Percentiles rank a stretch among this genome's conserved stretches.
Evolutionary conservation across 2,329 filamentous ascomycete species (phyloP).

Genomic region (Ceratocystis alfenasii): DNA sequence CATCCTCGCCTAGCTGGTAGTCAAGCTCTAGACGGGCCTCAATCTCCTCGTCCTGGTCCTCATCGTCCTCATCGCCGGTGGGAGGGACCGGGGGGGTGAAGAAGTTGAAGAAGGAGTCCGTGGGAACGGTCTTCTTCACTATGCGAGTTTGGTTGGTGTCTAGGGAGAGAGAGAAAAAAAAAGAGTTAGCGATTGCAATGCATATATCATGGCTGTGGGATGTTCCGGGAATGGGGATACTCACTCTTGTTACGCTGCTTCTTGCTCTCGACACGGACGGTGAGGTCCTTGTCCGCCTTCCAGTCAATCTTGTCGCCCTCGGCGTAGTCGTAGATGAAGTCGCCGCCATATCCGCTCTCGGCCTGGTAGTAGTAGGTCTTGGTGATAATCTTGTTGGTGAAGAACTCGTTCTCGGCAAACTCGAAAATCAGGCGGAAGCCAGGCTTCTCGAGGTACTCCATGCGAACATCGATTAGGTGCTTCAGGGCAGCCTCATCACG

Average conservation of each 20-base stretch:
- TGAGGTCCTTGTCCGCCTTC: constrained; percentile 87
- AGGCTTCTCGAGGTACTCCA: constrained; percentile 98
- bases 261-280: constrained; percentile 92
- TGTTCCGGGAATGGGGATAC: constrained; percentile 24
- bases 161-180: constrained; percentile 30
- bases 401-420: constrained; percentile 89
- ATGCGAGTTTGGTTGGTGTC: constrained; percentile 98
- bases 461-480: constrained; percentile 80
- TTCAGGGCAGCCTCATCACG: constrained; percentile 90
- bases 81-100: constrained; percentile 91
- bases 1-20: constrained; percentile 97
- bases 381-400: constrained; percentile 91
- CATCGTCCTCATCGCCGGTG: constrained; percentile 53
- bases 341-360: constrained; percentile 94
- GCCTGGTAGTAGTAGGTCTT: constrained; percentile 99
- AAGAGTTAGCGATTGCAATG: background rate
- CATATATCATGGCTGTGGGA: constrained; percentile 17
- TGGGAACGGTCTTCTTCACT: constrained; percentile 97
- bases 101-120: constrained; percentile 98
- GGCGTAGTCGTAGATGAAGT: constrained; percentile 99
- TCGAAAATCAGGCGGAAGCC: constrained; percentile 98
- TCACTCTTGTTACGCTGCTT: constrained; percentile 99
- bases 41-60: constrained; percentile 75
- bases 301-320: constrained; percentile 97
- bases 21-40: constrained; percentile 96